These are phyloP conservation scores for Boletus subcaerulescens DNA, from an alignment of 768 basidiomycete genomes.

Conservation along the genomic window DNA sequence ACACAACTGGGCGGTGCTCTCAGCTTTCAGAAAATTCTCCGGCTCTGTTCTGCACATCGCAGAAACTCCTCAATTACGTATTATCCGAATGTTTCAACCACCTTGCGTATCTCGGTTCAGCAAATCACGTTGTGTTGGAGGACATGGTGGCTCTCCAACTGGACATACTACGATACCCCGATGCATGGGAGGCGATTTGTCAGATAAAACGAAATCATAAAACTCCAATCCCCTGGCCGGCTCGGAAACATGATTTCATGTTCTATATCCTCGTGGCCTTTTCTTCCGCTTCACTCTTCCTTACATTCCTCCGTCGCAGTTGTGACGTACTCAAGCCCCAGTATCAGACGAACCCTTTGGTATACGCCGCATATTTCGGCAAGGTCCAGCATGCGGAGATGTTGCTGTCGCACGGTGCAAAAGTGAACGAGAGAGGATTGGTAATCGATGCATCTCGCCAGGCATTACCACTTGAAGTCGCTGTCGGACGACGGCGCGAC, in stretches of 20 bases:
- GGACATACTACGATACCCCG: background rate
- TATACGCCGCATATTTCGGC: slow-evolving; percentile 12
- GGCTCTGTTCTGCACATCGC: background rate
- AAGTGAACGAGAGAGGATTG: slow-evolving; percentile 6
- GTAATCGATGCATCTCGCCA: background rate
- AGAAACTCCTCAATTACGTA: slow-evolving; percentile 4
- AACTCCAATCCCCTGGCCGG: background rate
- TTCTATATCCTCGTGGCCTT: slow-evolving; percentile 6
- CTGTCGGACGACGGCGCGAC: slow-evolving; percentile 3
- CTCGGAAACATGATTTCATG: slow-evolving; percentile 2
- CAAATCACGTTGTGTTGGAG: background rate
- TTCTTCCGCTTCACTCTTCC: slow-evolving; percentile 3
- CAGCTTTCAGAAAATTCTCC: too few species aligned
- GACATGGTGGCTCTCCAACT: background rate
- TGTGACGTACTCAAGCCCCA: background rate
- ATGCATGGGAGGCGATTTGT: background rate
- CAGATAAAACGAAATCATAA: background rate
- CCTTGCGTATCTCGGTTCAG: slow-evolving; percentile 1
- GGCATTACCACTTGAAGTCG: slow-evolving; percentile 6
- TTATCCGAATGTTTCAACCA: slow-evolving; percentile 3
- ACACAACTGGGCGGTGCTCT: too few species aligned
- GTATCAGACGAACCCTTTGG: slow-evolving; percentile 6
- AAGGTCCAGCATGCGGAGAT: background rate
- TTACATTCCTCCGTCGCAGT: background rate
- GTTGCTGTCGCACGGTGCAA: background rate